Evolutionary conservation across 2,329 filamentous ascomycete genomes (phyloP).

Genomic region (Cucurbitaria berberidis): DNA sequence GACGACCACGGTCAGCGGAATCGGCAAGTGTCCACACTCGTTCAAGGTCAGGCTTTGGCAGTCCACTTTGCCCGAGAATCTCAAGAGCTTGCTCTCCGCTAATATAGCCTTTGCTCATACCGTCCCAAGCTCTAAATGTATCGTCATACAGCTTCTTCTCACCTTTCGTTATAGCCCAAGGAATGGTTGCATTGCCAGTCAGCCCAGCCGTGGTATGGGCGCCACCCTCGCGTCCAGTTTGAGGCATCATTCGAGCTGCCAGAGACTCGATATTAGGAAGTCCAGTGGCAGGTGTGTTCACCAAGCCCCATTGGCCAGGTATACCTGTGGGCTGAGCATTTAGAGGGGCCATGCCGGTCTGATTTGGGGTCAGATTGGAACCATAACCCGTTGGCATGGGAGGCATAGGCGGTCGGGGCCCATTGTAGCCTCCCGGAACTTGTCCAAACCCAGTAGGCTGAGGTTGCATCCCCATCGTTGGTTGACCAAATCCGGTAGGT

Average conservation of each 20-base stretch:
- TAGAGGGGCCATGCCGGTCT: slow-evolving; percentile 69
- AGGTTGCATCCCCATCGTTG: slow-evolving; percentile 63
- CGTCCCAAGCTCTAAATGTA: slow-evolving; percentile 96
- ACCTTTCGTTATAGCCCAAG: slow-evolving; percentile 98
- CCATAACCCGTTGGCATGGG: slow-evolving; percentile 70
- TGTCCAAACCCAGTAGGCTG: slow-evolving; percentile 64
- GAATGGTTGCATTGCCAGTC: slow-evolving; percentile 91
- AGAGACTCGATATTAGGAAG: slow-evolving; percentile 93
- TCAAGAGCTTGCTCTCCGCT: slow-evolving; percentile 92
- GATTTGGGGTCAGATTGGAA: slow-evolving; percentile 61
- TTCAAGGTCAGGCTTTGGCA: slow-evolving; percentile 89
- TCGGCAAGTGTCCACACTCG: slow-evolving; percentile 94
- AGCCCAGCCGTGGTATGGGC: slow-evolving; percentile 87
- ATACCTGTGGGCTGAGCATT: slow-evolving; percentile 93
- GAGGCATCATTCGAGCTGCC: slow-evolving; percentile 95
- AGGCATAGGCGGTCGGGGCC: slow-evolving; percentile 78
- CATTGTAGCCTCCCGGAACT: slow-evolving; percentile 78
- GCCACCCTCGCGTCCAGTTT: slow-evolving; percentile 80
- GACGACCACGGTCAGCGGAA: slow-evolving; percentile 88
- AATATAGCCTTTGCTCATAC: slow-evolving; percentile 89
- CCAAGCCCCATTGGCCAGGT: slow-evolving; percentile 97
- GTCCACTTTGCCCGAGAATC: slow-evolving; percentile 93
- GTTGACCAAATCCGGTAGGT: slow-evolving; percentile 63
- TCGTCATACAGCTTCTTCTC: slow-evolving; percentile 97
- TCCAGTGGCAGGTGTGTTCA: slow-evolving; percentile 88